phyloP scores from a whole-genome alignment of 768 basidiomycete genomes.

The Wakefieldia striispora region DNA sequence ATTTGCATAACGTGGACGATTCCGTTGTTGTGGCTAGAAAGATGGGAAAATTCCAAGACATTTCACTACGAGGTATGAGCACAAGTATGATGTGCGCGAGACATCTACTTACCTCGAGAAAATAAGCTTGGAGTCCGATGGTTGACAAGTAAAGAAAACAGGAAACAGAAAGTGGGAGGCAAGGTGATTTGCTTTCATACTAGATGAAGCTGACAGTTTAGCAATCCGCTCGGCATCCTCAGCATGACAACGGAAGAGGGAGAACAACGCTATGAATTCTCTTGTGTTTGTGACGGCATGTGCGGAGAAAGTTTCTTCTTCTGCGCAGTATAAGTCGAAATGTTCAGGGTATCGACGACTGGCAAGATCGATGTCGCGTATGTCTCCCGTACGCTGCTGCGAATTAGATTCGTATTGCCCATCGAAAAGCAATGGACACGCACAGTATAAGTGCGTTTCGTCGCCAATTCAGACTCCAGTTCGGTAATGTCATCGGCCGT shows the following conservation, averaged over 20 bases:
- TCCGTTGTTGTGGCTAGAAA: not conserved
- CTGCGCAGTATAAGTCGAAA: too few relatives aligned
- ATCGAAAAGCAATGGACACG: not conserved
- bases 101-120: too few relatives aligned
- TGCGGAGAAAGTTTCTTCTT: too few relatives aligned
- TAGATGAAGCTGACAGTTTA: not conserved
- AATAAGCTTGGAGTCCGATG: too few relatives aligned
- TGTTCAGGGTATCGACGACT: too few relatives aligned
- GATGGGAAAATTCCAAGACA: not conserved
- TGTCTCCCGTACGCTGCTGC: too few relatives aligned
- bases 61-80: not conserved
- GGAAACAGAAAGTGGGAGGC: not conserved
- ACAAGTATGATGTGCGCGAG: too few relatives aligned
- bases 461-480: not conserved
- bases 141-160: not conserved
- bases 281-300: not conserved
- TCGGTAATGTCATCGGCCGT: not conserved
- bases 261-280: constrained; percentile 1
- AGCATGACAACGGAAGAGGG: not conserved
- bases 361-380: too few relatives aligned
- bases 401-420: not conserved
- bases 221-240: not conserved
- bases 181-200: not conserved
- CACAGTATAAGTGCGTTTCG: not conserved
- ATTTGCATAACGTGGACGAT: not conserved